Evolutionary conservation across 2,329 filamentous ascomycete genomes (phyloP).

Genomic region (Calonectria hongkongensis): DNA sequence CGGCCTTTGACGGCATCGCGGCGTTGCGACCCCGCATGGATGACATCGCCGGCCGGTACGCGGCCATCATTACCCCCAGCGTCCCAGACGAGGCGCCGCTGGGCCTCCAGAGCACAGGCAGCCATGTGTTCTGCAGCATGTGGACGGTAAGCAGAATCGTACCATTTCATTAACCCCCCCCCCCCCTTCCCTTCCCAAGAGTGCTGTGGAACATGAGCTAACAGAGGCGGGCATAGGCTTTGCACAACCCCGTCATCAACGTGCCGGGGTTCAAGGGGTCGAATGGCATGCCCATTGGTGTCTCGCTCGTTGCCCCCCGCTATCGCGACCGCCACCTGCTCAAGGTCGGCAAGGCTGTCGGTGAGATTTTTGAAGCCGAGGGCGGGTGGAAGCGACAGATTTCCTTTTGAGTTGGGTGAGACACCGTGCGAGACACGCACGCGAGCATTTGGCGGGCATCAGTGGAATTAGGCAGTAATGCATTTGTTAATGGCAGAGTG

Average conservation of each 20-base stretch:
- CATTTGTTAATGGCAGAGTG: constrained; percentile 9
- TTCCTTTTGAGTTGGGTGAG: constrained; percentile 13
- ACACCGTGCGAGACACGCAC: neutral
- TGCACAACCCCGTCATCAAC: constrained; percentile 79
- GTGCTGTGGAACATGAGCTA: constrained; percentile 10
- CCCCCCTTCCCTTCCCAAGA: no score
- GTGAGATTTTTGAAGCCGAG: constrained; percentile 58
- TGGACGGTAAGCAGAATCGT: constrained; percentile 69
- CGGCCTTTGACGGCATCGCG: constrained; percentile 73
- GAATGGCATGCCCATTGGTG: constrained; percentile 74
- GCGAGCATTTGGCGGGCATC: constrained; percentile 4
- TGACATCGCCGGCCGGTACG: constrained; percentile 70
- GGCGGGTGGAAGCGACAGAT: constrained; percentile 54
- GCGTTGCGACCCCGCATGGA: constrained; percentile 74
- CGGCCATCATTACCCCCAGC: constrained; percentile 76
- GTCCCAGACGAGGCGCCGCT: constrained; percentile 76
- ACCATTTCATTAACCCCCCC: neutral
- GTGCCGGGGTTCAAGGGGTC: constrained; percentile 76
- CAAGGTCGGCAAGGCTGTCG: constrained; percentile 62
- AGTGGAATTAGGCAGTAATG: constrained; percentile 18
- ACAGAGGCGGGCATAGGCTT: constrained; percentile 54
- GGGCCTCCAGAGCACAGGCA: constrained; percentile 73
- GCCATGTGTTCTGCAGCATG: constrained; percentile 70
- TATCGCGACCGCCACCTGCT: constrained; percentile 68
- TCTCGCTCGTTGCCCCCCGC: constrained; percentile 70